Percentiles rank a stretch among this genome's conserved stretches.
Conservation (phyloP, 1,284 basidiomycete genomes). For the Ganoderma sinense region DNA sequence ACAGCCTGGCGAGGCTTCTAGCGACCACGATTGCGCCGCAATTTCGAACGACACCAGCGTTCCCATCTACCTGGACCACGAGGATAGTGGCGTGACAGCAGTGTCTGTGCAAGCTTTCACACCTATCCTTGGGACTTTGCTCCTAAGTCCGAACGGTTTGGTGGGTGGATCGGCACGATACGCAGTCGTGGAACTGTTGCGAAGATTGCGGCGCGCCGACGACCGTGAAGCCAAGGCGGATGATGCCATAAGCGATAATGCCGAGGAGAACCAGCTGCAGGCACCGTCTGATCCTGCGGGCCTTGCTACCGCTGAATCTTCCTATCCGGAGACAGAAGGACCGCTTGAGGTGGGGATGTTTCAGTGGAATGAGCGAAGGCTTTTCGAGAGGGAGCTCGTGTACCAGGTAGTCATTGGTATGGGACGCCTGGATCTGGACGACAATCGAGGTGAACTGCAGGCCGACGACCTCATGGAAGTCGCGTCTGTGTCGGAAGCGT, state of each 20-base stretch:
- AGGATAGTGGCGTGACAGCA: constrained; percentile 42
- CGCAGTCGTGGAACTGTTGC: constrained; percentile 82
- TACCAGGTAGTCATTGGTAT: constrained; percentile 90
- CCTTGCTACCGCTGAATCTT: constrained; percentile 31
- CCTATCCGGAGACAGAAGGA: constrained; percentile 40
- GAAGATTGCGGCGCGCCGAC: constrained; percentile 64
- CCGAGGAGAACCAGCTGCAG: neutral
- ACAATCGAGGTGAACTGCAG: constrained; percentile 16
- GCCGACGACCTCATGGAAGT: constrained; percentile 41
- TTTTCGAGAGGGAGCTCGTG: constrained; percentile 84
- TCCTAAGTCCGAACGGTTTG: constrained; percentile 81
- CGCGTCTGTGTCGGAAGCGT: constrained; percentile 20
- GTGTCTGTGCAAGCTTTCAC: constrained; percentile 91
- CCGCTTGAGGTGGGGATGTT: constrained; percentile 55
- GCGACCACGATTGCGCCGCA: constrained; percentile 10
- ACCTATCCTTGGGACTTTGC: constrained; percentile 87
- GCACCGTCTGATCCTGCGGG: constrained; percentile 10
- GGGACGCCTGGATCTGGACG: constrained; percentile 70
- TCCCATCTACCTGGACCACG: neutral
- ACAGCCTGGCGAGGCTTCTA: constrained; percentile 11
- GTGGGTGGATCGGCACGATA: constrained; percentile 80
- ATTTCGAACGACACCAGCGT: neutral
- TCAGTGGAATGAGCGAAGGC: constrained; percentile 57
- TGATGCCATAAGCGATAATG: neutral
- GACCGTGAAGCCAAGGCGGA: constrained; percentile 40